Evolutionary conservation across 495 filamentous ascomycete genomes (phyloP).

Genomic region (Podospora sp.): DNA sequence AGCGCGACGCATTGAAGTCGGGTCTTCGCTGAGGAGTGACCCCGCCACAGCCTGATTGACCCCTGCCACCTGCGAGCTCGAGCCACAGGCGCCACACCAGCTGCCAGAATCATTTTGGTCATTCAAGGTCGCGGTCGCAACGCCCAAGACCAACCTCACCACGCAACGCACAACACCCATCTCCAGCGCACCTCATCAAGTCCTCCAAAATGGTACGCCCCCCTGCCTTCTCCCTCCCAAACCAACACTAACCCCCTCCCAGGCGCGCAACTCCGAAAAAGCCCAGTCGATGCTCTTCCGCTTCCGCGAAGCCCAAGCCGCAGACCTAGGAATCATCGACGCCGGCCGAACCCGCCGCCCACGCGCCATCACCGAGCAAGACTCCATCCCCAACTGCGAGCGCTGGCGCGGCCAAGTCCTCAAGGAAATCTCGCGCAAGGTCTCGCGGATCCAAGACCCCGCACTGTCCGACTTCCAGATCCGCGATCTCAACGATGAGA

Average conservation of each 20-base stretch:
- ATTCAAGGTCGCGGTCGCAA: background rate
- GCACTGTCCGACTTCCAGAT: slow-evolving; percentile 93
- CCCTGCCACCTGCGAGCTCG: background rate
- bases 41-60: background rate
- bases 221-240: background rate
- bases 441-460: slow-evolving; percentile 89
- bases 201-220: slow-evolving; percentile 35
- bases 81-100: slow-evolving; percentile 9
- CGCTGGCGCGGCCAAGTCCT: slow-evolving; percentile 98
- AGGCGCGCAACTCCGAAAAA: slow-evolving; percentile 86
- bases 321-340: slow-evolving; percentile 94
- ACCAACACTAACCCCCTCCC: background rate
- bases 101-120: background rate
- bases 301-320: slow-evolving; percentile 97
- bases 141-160: background rate
- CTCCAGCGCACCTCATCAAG: background rate
- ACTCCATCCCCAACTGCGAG: slow-evolving; percentile 83
- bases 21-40: background rate
- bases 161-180: background rate
- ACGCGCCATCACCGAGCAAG: slow-evolving; percentile 82
- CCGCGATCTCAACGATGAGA: slow-evolving; percentile 97
- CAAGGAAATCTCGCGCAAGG: slow-evolving; percentile 95
- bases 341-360: slow-evolving; percentile 86
- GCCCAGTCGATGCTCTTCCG: slow-evolving; percentile 99
- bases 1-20: background rate